phyloP scores from a whole-genome alignment of 768 basidiomycete species.

The Steccherinum ochraceum region DNA sequence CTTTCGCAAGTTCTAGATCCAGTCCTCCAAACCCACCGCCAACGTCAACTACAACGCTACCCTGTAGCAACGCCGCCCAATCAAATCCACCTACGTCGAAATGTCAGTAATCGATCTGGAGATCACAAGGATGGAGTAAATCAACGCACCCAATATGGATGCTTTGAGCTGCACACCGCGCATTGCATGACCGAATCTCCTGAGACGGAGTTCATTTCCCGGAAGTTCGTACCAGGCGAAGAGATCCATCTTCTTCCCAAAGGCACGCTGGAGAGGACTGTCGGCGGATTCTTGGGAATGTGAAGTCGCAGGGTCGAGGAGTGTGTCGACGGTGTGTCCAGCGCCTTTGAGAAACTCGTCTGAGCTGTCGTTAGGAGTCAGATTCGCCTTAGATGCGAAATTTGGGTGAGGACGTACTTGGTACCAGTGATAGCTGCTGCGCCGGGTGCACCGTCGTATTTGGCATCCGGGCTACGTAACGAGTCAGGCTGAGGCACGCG shows the following conservation, averaged over 20 bases:
- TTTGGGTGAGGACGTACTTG: background rate
- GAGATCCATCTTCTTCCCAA: conserved; percentile 9
- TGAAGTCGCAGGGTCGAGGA: conserved; percentile 16
- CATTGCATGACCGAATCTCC: conserved; percentile 5
- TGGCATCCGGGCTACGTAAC: conserved; percentile 2
- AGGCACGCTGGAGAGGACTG: conserved; percentile 11
- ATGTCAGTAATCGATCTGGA: no score
- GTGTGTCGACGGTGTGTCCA: conserved; percentile 13
- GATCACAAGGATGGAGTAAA: no score
- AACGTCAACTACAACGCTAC: conserved; percentile 26
- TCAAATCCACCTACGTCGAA: conserved; percentile 23
- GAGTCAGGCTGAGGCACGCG: background rate
- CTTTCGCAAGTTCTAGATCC: conserved; percentile 17
- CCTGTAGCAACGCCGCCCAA: conserved; percentile 17
- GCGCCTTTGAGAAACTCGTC: conserved; percentile 15
- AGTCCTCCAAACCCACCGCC: conserved; percentile 25
- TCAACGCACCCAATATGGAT: background rate
- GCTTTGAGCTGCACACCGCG: conserved; percentile 8
- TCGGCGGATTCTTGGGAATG: conserved; percentile 12
- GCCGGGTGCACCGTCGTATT: conserved; percentile 8
- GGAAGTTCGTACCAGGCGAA: conserved; percentile 9
- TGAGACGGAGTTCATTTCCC: conserved; percentile 5
- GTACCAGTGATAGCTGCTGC: conserved; percentile 4
- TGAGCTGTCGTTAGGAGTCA: conserved; percentile 7
- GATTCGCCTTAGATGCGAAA: background rate